Evolutionary conservation across 345 rosid genomes (phyloP), one percentile per base, ranked within the genome.

Genomic region (Anacardium occidentale): DNA sequence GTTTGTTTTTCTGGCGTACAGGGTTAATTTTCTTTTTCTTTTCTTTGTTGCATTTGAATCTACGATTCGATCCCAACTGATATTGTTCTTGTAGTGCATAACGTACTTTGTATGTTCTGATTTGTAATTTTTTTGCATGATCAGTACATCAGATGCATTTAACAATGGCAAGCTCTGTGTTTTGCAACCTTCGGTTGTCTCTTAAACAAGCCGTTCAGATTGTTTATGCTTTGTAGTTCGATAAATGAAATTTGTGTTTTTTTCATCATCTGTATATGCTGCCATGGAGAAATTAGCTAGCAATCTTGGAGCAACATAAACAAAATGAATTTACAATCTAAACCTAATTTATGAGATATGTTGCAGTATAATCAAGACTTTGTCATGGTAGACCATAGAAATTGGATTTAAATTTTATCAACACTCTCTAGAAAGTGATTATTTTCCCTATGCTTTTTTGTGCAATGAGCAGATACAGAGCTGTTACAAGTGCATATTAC

Each of bases 401-500:
- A 66, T 42, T 40, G 11, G 29, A n/a, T 59, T 29, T 47, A 25
- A 4, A 47, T 55, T 24, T 40, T 69, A 34, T 14, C 18, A 18
- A 40, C 37, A 37, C 20, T 40, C 50, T 62, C 12, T 1, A 9
- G 7, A 18, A 22, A 65, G 15, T 65, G 50, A 47, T 71, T 25
- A 11, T 24, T 62, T 65, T 53, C 62, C 10, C 18, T 37, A 64
- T 45, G 20, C 15, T 3, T 13, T 73, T 37, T 74, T 67, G 70
- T 71, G 37, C 20, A 34, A 50, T 42, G 32, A 72, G 65, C 85
- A 90, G 96, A 64, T 90, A 90, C 71, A 85, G 94, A 80, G 94
- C 97, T 1, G 97, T 91, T 42, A 91, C 97, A 26, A 91, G 94
- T 68, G 94, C 97, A 47, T 89, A 88, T 69, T 91, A 91, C 69